Base-by-base conservation (phyloP, 805 yeast genomes). In the Ogataea nakhonphanomensis region DNA sequence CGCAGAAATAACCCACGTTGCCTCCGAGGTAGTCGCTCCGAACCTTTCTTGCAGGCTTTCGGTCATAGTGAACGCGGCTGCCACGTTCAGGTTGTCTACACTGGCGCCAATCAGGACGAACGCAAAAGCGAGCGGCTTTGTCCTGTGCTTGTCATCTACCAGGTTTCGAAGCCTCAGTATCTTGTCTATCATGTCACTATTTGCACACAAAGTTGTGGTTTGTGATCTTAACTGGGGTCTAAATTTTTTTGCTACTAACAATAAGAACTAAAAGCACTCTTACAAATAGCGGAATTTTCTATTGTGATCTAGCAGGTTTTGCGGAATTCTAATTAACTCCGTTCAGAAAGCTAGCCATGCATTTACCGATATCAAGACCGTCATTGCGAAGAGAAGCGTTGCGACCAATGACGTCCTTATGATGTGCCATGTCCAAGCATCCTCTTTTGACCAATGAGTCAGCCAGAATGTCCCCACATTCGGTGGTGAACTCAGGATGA, bases 401-500 rank as follows among this genome's bases (percentile, higher is more conserved):
- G 10, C 35, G 32, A 11, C 12, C 15, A 17, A 25, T 24, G 4
- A 41, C 31, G 24, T 49, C 41, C 11, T n/a, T 23, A n/a, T 33
- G 40, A 3, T 30, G 11, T 8, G 35, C 44, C 13, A 36, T 26
- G 14, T 37, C 24, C 12, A 54, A 34, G 4, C 20, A 7, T 7
- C 54, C 55, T 1, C 30, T 28, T 4, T 38, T 30, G 9, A 14
- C 13, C 17, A 40, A 30, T 3, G 20, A 25, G 2, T 45, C 33
- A 13, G 41, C 36, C 25, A 54, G 34, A 2, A 40, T 36, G 4
- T 43, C 25, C 1, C 62, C 60, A 24, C 59, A 58, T 5, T 62
- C 69, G 0, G 67, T 63, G 24, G 65, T 55, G 55, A 87, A 89
- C 57, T 89, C 97, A 0, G 97, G 96, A 55, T 89, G 97, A 0